phyloP scores from a whole-genome alignment of 2,329 filamentous ascomycete genomes.

The Emmonsiellopsis sp. region DNA sequence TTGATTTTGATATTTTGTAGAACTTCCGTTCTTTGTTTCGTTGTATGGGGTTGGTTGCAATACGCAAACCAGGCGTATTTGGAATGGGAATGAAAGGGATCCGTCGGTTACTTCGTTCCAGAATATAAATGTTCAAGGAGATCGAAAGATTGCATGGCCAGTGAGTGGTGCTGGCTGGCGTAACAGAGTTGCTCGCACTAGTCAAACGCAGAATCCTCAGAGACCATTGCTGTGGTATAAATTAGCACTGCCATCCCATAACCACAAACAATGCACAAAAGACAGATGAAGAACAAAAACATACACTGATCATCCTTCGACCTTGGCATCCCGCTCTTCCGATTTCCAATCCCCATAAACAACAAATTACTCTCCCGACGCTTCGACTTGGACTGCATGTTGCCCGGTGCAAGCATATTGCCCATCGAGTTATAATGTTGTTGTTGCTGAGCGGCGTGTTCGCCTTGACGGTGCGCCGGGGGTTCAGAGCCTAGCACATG shows the following conservation, averaged over 20 bases:
- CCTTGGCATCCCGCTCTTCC: constrained; percentile 15
- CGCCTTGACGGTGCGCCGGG: constrained; percentile 14
- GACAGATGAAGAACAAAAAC: neutral
- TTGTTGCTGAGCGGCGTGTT: constrained; percentile 15
- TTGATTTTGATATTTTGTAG: neutral
- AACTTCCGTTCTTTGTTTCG: no score
- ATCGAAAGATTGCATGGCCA: no score
- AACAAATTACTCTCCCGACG: constrained; percentile 42
- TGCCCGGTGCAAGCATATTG: constrained; percentile 30
- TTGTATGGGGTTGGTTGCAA: neutral
- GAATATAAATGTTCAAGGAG: no score
- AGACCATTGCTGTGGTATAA: constrained; percentile 5
- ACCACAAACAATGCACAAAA: neutral
- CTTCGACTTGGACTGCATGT: constrained; percentile 28
- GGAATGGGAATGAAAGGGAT: no score
- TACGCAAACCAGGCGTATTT: neutral
- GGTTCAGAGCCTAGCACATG: constrained; percentile 21
- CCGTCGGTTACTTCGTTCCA: no score
- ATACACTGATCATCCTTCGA: neutral
- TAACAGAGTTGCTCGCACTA: neutral
- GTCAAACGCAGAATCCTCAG: constrained; percentile 12
- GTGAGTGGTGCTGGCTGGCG: no score
- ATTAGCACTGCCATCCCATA: neutral
- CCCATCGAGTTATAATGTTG: constrained; percentile 27
- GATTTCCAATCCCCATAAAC: constrained; percentile 32